These are phyloP conservation scores for Gynostemma pentaphyllum DNA, from an alignment of 306 rosid species.

Conservation along the genomic window DNA sequence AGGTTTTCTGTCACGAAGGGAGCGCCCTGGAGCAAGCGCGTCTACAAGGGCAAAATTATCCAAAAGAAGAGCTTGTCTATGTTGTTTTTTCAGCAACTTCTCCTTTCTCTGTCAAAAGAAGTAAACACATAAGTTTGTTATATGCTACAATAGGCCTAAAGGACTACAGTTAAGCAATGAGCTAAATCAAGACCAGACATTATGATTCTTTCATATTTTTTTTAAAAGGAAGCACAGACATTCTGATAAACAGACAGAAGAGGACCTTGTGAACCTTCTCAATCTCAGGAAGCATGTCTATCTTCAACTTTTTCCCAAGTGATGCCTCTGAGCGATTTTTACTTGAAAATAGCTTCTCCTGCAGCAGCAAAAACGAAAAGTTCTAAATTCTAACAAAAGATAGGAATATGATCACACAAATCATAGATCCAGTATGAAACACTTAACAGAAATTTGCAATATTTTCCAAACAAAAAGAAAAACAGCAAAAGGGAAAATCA, in stretches of 20 bases:
- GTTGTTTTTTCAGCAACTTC: conserved; percentile 87
- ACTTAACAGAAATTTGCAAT: conserved; percentile 2
- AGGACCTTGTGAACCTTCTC: conserved; percentile 96
- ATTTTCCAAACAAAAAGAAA: background rate
- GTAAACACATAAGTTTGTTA: background rate
- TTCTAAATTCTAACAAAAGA: conserved; percentile 24
- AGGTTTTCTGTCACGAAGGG: conserved; percentile 96
- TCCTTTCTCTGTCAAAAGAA: conserved; percentile 63
- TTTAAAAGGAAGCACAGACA: background rate
- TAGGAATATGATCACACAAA: background rate
- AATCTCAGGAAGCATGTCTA: conserved; percentile 94
- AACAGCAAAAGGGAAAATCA: background rate
- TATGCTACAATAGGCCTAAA: background rate
- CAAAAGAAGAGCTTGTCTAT: conserved; percentile 94
- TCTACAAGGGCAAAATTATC: conserved; percentile 68
- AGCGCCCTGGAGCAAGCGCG: conserved; percentile 88
- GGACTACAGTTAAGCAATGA: background rate
- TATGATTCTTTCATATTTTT: background rate
- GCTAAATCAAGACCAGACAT: background rate
- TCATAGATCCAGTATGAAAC: background rate
- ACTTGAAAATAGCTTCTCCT: conserved; percentile 96
- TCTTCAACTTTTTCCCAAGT: conserved; percentile 81
- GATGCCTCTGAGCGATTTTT: conserved; percentile 80
- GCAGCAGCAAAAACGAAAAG: conserved; percentile 18
- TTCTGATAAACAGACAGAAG: background rate